phyloP scores from a whole-genome alignment of 441 rosid genomes.

The Adansonia grandidieri region DNA sequence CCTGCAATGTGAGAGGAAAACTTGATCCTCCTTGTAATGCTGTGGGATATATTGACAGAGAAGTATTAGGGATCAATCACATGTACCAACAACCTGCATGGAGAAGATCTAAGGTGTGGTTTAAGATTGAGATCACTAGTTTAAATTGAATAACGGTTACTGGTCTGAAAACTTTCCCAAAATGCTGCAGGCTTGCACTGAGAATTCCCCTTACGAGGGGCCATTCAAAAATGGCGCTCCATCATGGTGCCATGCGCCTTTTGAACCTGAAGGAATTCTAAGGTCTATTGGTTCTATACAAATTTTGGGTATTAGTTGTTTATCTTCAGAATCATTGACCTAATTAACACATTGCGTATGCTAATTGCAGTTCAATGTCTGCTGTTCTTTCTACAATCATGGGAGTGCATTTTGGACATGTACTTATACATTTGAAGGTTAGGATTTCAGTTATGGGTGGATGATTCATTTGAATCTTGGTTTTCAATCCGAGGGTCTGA shows the following conservation, averaged over 20 bases:
- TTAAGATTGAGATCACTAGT: constrained; percentile 23
- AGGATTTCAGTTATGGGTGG: not conserved
- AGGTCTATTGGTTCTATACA: constrained; percentile 45
- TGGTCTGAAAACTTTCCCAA: constrained; percentile 26
- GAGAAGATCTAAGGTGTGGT: constrained; percentile 75
- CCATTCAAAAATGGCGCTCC: constrained; percentile 62
- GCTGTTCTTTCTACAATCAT: constrained; percentile 74
- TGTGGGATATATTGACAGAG: constrained; percentile 73
- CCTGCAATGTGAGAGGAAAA: constrained; percentile 73
- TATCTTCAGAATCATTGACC: not conserved
- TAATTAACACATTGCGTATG: not conserved
- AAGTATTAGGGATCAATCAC: constrained; percentile 69
- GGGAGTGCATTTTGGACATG: constrained; percentile 86
- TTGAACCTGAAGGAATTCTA: constrained; percentile 86
- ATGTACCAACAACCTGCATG: constrained; percentile 85
- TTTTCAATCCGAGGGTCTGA: constrained; percentile 19
- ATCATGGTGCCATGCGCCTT: constrained; percentile 83
- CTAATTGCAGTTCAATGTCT: constrained; percentile 69
- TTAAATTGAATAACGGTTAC: constrained; percentile 15
- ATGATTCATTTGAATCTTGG: not conserved
- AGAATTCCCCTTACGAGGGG: constrained; percentile 62
- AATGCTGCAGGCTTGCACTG: constrained; percentile 70
- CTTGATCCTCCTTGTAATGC: constrained; percentile 88
- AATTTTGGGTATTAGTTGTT: not conserved
- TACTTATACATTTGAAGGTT: constrained; percentile 71